Conservation (phyloP, 805 yeast species). For the Lipomyces japonicus region DNA sequence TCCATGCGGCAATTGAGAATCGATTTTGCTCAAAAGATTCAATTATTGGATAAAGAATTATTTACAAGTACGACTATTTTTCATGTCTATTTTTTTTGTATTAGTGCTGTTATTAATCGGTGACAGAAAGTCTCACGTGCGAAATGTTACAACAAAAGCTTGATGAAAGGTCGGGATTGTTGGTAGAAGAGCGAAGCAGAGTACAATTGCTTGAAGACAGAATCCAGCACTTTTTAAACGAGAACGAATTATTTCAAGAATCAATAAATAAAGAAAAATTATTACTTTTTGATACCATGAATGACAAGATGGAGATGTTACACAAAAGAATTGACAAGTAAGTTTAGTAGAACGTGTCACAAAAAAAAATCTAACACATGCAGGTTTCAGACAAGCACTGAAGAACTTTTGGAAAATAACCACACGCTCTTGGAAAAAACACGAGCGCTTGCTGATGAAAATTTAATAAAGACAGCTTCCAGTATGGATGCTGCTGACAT, state of each 20-base stretch:
- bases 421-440: background rate
- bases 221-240: constrained; percentile 1
- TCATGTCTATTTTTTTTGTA: background rate
- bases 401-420: constrained; percentile 4
- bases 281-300: constrained; percentile 1
- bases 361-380: background rate
- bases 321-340: background rate
- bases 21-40: constrained; percentile 2
- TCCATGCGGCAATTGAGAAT: background rate
- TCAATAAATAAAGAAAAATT: background rate
- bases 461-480: background rate
- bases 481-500: background rate
- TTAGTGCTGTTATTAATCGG: background rate
- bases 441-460: background rate
- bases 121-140: constrained; percentile 14
- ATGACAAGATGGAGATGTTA: constrained; percentile 1
- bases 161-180: constrained; percentile 20
- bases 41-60: constrained; percentile 11
- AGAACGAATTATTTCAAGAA: constrained; percentile 1
- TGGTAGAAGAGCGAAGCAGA: constrained; percentile 23
- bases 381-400: constrained; percentile 5
- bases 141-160: constrained; percentile 15
- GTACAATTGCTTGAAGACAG: constrained; percentile 17
- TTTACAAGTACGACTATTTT: background rate
- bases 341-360: background rate